These are phyloP conservation scores for Botrytis hyacinthi DNA, from an alignment of 2,329 filamentous ascomycete species.

Conservation along the genomic window DNA sequence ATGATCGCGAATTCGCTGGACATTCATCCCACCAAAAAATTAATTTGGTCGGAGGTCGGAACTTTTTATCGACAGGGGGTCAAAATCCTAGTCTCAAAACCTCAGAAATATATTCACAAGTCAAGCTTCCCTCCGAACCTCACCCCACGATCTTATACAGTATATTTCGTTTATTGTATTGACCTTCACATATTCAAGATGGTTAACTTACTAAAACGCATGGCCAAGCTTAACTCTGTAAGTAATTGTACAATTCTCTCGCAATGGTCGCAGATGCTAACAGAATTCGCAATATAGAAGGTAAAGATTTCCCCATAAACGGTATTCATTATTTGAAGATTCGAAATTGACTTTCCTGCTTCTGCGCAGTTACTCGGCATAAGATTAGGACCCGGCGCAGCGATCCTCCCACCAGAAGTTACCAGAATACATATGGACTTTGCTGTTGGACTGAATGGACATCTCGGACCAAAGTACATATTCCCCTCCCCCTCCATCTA, in stretches of 20 bases:
- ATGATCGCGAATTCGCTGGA: not conserved
- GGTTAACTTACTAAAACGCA: constrained; percentile 62
- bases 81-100: constrained; percentile 18
- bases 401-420: constrained; percentile 73
- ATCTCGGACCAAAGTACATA: constrained; percentile 69
- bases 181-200: constrained; percentile 41
- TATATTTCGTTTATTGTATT: not conserved
- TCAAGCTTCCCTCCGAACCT: constrained; percentile 4
- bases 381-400: constrained; percentile 78
- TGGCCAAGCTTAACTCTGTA: constrained; percentile 72
- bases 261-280: constrained; percentile 25
- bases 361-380: constrained; percentile 65
- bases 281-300: constrained; percentile 41
- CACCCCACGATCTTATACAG: constrained; percentile 15
- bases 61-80: constrained; percentile 14
- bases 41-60: constrained; percentile 21
- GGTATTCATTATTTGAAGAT: constrained; percentile 3
- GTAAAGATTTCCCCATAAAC: constrained; percentile 39
- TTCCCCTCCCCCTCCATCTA: constrained; percentile 26
- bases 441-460: constrained; percentile 60
- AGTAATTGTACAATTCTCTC: constrained; percentile 40
- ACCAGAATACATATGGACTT: constrained; percentile 75
- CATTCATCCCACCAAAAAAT: constrained; percentile 8
- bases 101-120: constrained; percentile 23
- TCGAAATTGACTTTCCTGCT: constrained; percentile 27